These are phyloP conservation scores for Aspergillus fumigatiaffinis DNA, from an alignment of 2,329 filamentous ascomycete species.

Conservation along the genomic window DNA sequence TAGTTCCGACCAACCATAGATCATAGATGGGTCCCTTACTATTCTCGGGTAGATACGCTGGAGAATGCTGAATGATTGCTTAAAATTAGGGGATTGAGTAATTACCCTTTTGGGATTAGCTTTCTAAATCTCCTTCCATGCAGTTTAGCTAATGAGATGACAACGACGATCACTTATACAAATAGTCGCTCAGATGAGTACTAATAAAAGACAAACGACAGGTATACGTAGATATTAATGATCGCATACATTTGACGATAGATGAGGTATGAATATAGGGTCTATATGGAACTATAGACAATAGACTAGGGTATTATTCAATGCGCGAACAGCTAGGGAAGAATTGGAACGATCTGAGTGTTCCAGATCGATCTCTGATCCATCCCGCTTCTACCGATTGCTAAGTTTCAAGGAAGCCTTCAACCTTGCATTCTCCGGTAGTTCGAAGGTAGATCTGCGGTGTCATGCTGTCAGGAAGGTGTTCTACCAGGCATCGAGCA, in stretches of 20 bases:
- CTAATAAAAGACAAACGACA: too few relatives aligned
- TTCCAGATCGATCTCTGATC: not conserved
- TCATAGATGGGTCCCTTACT: too few relatives aligned
- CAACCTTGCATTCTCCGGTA: not conserved
- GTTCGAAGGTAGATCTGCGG: not conserved
- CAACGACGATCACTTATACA: not conserved
- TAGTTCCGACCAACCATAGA: not conserved
- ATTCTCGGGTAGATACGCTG: not conserved
- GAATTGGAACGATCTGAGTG: too few relatives aligned
- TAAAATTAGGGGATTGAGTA: too few relatives aligned
- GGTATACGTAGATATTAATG: not conserved
- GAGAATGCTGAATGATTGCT: not conserved
- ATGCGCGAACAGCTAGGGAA: too few relatives aligned
- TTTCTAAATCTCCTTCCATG: not conserved
- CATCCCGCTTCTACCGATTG: not conserved
- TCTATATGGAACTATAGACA: not conserved
- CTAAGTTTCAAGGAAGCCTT: not conserved
- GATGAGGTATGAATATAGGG: not conserved
- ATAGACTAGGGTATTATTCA: too few relatives aligned
- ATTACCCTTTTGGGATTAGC: not conserved
- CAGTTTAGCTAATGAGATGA: not conserved
- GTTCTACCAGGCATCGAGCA: not conserved
- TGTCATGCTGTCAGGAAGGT: not conserved
- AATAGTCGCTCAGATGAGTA: not conserved
- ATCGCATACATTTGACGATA: too few relatives aligned